These are phyloP conservation scores for Annulohypoxylon nitens DNA, from an alignment of 495 filamentous ascomycete genomes.

Conservation along the genomic window DNA sequence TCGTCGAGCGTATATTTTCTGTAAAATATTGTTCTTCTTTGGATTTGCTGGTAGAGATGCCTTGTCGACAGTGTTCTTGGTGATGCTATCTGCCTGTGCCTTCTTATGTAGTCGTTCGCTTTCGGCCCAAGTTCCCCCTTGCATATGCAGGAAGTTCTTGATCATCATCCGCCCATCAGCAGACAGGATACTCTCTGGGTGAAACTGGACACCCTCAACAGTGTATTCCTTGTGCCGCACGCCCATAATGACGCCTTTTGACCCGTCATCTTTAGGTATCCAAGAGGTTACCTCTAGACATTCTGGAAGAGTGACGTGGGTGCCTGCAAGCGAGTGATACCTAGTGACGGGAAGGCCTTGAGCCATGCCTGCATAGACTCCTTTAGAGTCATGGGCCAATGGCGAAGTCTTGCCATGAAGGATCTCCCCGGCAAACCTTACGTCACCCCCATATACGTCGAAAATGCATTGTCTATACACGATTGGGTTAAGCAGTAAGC, in stretches of 20 bases:
- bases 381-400: slow-evolving; percentile 87
- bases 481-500: slow-evolving; percentile 9
- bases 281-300: slow-evolving; percentile 93
- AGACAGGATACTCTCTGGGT: slow-evolving; percentile 96
- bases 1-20: slow-evolving; percentile 91
- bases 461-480: slow-evolving; percentile 88
- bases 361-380: slow-evolving; percentile 82
- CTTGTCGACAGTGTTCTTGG: slow-evolving; percentile 38
- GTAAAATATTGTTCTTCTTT: slow-evolving; percentile 87
- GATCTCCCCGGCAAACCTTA: slow-evolving; percentile 95
- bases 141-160: slow-evolving; percentile 88
- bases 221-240: slow-evolving; percentile 91
- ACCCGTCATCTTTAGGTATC: slow-evolving; percentile 74
- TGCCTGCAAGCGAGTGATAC: slow-evolving; percentile 97
- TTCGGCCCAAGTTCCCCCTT: slow-evolving; percentile 89
- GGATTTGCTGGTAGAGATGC: slow-evolving; percentile 48
- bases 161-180: slow-evolving; percentile 90
- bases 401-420: slow-evolving; percentile 96
- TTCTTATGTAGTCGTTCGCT: slow-evolving; percentile 69
- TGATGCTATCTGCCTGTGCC: slow-evolving; percentile 40
- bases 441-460: slow-evolving; percentile 88
- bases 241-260: slow-evolving; percentile 92
- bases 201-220: slow-evolving; percentile 96
- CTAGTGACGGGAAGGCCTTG: slow-evolving; percentile 88
- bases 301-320: slow-evolving; percentile 86